phyloP scores from a whole-genome alignment of 2,329 filamentous ascomycete genomes.

The Trichoderma guizhouense region DNA sequence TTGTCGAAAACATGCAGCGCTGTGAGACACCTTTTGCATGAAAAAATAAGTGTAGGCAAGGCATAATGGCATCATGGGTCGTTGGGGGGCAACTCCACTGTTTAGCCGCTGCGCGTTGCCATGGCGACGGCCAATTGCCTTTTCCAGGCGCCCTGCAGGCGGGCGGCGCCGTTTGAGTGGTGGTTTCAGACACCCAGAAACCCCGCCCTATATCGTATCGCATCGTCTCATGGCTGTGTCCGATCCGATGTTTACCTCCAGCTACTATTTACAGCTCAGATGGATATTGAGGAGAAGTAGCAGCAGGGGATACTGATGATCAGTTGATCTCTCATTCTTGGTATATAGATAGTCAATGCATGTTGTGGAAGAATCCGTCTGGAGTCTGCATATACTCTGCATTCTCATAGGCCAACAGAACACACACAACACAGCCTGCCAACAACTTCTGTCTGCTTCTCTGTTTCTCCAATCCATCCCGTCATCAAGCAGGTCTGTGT shows the following conservation, averaged over 20 bases:
- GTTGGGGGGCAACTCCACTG: constrained; percentile 8
- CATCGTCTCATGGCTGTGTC: not conserved
- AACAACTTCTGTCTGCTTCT: not conserved
- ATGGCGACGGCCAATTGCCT: not conserved
- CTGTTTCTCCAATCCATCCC: not conserved
- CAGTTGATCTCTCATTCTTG: not conserved
- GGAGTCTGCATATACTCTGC: not conserved
- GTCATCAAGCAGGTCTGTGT: not conserved
- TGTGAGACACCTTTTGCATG: constrained; percentile 16
- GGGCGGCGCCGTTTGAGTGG: constrained; percentile 3
- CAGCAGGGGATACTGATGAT: not conserved
- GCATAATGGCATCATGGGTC: not conserved
- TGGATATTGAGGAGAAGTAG: not conserved
- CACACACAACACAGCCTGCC: not conserved
- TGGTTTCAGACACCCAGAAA: constrained; percentile 2
- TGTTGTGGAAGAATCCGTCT: not conserved
- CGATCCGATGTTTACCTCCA: not conserved
- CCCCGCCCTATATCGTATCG: not conserved
- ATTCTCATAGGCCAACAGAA: not conserved
- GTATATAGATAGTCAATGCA: not conserved
- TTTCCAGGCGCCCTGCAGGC: constrained; percentile 2
- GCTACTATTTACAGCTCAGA: not conserved
- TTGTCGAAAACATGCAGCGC: not conserved
- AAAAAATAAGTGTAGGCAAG: not conserved
- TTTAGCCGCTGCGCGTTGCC: constrained; percentile 2